Conservation (phyloP, 192 early-diverging fungal species). For the Backusella tarrabulga region DNA sequence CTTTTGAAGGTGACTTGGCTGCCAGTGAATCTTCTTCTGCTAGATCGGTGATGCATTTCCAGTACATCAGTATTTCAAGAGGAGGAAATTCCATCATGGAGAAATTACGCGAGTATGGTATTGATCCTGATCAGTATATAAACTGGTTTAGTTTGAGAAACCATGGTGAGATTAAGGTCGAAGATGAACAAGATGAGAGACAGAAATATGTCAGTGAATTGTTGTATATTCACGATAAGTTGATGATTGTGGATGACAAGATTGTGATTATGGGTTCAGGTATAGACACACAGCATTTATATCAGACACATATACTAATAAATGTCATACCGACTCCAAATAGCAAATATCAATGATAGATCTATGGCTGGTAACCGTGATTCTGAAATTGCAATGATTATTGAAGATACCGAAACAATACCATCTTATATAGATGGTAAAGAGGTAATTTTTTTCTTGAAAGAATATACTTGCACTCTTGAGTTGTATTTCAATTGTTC, state of each 20-base stretch:
- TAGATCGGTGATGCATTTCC: conserved; percentile 75
- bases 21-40: conserved; percentile 69
- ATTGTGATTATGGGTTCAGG: conserved; percentile 78
- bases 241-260: conserved; percentile 90
- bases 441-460: conserved; percentile 20
- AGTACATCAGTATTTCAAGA: conserved; percentile 74
- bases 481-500: neutral
- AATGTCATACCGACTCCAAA: neutral
- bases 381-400: conserved; percentile 53
- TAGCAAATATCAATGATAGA: conserved; percentile 15
- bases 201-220: conserved; percentile 73
- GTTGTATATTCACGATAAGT: conserved; percentile 85
- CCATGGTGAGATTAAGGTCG: conserved; percentile 61
- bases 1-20: conserved; percentile 79
- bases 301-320: neutral
- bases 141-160: conserved; percentile 73
- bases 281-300: neutral
- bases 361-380: conserved; percentile 9
- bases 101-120: conserved; percentile 54
- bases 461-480: neutral
- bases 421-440: conserved; percentile 67
- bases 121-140: conserved; percentile 65
- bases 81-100: conserved; percentile 69
- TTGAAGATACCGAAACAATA: conserved; percentile 74
- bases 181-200: conserved; percentile 17